Evolutionary conservation across 495 filamentous ascomycete genomes (phyloP).

Genomic region (Aspergillus bridgeri): DNA sequence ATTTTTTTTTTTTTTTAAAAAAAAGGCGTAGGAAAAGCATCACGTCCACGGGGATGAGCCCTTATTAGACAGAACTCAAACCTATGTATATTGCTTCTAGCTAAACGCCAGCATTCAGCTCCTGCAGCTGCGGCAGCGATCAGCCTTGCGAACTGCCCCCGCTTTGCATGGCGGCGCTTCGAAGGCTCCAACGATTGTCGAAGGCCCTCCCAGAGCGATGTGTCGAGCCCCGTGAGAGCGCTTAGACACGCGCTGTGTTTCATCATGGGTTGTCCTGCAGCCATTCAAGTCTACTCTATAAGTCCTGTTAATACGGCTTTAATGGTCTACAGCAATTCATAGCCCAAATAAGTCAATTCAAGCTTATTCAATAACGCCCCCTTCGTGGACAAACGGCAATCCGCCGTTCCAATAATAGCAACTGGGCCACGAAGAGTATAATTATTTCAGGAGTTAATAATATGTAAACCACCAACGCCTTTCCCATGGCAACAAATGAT

Average conservation of each 20-base stretch:
- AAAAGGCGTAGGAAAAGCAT: not conserved
- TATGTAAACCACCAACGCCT: constrained; percentile 27
- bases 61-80: not conserved
- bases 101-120: not conserved
- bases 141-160: constrained; percentile 9
- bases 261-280: no score
- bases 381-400: not conserved
- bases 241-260: not conserved
- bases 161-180: constrained; percentile 6
- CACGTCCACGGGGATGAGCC: not conserved
- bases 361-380: not conserved
- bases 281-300: no score
- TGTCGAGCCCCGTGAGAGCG: not conserved
- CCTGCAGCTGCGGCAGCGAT: not conserved
- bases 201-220: not conserved
- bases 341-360: not conserved
- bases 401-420: not conserved
- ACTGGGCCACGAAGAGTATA: not conserved
- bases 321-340: not conserved
- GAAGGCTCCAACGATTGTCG: not conserved
- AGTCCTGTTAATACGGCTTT: not conserved
- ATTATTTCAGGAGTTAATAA: not conserved
- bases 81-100: not conserved
- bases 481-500: constrained; percentile 19
- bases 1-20: no score